These are phyloP conservation scores for Alnus rubra DNA, from an alignment of 306 rosid species.

Conservation along the genomic window DNA sequence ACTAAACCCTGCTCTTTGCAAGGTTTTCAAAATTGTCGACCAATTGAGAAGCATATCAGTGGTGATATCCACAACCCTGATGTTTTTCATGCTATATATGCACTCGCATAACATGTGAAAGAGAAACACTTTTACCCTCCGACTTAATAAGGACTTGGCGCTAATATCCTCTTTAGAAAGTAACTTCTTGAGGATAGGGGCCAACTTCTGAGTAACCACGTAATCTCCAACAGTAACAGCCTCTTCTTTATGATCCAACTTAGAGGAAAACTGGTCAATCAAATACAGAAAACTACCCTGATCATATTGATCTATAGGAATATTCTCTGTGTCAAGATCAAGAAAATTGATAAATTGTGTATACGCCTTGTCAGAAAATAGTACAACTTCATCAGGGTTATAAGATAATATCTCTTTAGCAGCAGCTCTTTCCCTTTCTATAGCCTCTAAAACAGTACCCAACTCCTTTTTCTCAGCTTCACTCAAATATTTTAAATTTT, in stretches of 20 bases:
- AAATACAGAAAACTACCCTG: not conserved
- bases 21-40: not conserved
- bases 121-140: not conserved
- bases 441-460: not conserved
- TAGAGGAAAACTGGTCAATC: not conserved
- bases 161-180: not conserved
- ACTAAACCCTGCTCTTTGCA: not conserved
- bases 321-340: not conserved
- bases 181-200: not conserved
- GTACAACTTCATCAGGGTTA: not conserved
- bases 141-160: not conserved
- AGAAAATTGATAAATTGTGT: not conserved
- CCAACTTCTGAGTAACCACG: not conserved
- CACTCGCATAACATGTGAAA: not conserved
- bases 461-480: not conserved
- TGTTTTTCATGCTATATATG: not conserved
- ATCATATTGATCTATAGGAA: not conserved
- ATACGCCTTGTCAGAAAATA: not conserved
- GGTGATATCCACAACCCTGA: not conserved
- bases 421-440: not conserved
- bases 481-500: not conserved
- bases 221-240: not conserved
- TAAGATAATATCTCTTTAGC: not conserved
- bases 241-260: not conserved
- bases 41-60: not conserved